Conservation (phyloP, 306 rosid genomes). For the Sophora flavescens region DNA sequence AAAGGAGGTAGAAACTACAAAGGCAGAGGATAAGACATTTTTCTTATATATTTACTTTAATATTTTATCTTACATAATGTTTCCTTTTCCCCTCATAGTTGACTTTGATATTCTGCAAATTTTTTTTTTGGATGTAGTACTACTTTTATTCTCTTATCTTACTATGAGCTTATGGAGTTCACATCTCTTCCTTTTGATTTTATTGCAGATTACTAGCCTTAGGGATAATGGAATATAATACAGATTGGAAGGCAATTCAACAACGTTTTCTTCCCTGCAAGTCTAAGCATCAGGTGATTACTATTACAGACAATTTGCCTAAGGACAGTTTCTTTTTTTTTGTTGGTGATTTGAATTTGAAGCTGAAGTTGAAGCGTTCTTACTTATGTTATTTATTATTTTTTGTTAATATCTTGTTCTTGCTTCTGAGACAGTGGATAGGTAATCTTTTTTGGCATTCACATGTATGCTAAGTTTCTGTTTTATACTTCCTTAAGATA, state of each 20-base stretch:
- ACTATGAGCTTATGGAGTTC: conserved; percentile 27
- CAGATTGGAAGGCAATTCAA: conserved; percentile 96
- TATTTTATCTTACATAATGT: neutral
- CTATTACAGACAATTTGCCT: conserved; percentile 27
- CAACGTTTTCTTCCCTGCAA: conserved; percentile 96
- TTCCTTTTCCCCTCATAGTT: neutral
- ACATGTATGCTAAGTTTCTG: neutral
- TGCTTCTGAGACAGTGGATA: neutral
- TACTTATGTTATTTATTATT: neutral
- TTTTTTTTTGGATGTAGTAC: conserved; percentile 2
- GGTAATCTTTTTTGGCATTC: neutral
- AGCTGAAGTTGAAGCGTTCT: neutral
- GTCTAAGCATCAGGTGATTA: conserved; percentile 82
- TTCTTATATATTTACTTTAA: neutral
- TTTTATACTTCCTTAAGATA: conserved; percentile 1
- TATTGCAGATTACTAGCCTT: conserved; percentile 79
- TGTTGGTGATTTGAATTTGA: conserved; percentile 22
- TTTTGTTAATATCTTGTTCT: neutral
- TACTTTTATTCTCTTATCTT: conserved; percentile 24
- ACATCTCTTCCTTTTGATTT: conserved; percentile 38
- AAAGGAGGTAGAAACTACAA: conserved; percentile 3
- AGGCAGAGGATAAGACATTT: neutral
- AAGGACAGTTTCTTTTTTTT: conserved; percentile 1
- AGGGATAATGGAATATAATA: conserved; percentile 90
- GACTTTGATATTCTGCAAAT: conserved; percentile 10